Conservation (phyloP, 306 rosid genomes). For the Rosa chinensis region DNA sequence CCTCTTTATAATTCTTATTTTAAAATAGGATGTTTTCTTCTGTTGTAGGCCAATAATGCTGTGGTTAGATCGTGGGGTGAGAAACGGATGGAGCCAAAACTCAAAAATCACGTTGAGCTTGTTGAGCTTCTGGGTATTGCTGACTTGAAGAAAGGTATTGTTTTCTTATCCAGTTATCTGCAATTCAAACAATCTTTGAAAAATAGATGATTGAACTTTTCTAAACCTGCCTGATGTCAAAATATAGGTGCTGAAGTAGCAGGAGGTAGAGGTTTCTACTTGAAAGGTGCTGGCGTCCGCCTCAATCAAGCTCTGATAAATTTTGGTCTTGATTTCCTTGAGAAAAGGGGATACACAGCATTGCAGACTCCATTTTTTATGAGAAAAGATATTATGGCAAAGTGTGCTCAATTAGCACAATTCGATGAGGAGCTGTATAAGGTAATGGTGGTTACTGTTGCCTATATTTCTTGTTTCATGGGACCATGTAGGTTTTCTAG, state of each 20-base stretch:
- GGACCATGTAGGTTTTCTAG: conserved; percentile 3
- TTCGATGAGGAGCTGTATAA: conserved; percentile 96
- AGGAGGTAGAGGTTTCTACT: conserved; percentile 96
- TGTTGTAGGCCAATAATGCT: conserved; percentile 65
- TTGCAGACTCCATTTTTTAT: conserved; percentile 94
- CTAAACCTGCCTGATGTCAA: neutral
- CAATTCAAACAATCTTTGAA: neutral
- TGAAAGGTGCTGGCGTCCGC: conserved; percentile 88
- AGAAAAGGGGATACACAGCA: conserved; percentile 61
- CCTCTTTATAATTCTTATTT: neutral
- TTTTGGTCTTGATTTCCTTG: conserved; percentile 84
- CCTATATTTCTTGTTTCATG: conserved; percentile 6
- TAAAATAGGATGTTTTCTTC: neutral
- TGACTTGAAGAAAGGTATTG: conserved; percentile 66
- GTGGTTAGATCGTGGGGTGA: conserved; percentile 87
- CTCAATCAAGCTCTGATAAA: conserved; percentile 94
- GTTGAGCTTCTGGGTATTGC: conserved; percentile 83
- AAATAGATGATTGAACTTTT: neutral
- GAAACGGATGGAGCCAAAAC: conserved; percentile 70
- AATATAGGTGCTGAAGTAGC: conserved; percentile 82
- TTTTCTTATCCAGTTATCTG: neutral
- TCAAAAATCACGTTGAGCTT: conserved; percentile 83
- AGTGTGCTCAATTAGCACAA: conserved; percentile 96
- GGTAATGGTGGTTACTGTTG: conserved; percentile 42
- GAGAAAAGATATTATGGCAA: conserved; percentile 92